Percentiles rank a stretch among this genome's conserved stretches.
These are phyloP conservation scores for Eimeria acervulina DNA, from an alignment of 169 alveolate genomes.

Conservation along the genomic window DNA sequence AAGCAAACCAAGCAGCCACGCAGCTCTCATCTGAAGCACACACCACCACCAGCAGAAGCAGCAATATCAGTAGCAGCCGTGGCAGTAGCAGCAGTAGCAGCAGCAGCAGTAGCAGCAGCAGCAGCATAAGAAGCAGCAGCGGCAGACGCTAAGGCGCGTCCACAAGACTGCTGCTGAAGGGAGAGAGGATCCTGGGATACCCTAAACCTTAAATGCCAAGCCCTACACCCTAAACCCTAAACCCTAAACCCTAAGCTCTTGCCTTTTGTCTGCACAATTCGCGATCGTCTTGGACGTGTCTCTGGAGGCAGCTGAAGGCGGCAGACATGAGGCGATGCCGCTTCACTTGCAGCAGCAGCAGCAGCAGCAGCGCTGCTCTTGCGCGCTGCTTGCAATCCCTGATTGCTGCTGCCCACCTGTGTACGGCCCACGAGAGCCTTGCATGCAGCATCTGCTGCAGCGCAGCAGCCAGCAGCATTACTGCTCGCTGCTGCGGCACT, in stretches of 20 bases:
- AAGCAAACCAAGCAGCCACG: conserved; percentile 37
- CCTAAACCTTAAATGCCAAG: neutral
- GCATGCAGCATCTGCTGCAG: conserved; percentile 52
- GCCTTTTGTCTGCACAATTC: conserved; percentile 54
- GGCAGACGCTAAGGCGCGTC: neutral
- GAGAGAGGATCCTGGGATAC: neutral
- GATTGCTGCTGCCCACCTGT: conserved; percentile 8
- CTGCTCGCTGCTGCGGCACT: conserved; percentile 51
- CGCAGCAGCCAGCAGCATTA: conserved; percentile 1
- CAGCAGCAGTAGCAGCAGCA: neutral
- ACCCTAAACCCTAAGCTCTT: neutral
- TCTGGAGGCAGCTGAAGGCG: conserved; percentile 29
- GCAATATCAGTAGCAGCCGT: neutral
- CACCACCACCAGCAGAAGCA: neutral
- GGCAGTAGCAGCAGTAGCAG: neutral
- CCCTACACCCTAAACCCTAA: neutral
- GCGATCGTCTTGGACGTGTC: conserved; percentile 21
- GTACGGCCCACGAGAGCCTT: conserved; percentile 21
- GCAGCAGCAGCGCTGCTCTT: neutral
- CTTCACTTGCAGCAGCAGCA: conserved; percentile 12
- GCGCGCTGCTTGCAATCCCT: neutral
- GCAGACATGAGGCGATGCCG: neutral
- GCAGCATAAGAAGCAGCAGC: neutral
- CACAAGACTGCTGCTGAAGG: conserved; percentile 20
- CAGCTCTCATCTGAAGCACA: conserved; percentile 41